These are phyloP conservation scores for Melanogaster broomeanus DNA, from an alignment of 768 basidiomycete genomes.

Conservation along the genomic window DNA sequence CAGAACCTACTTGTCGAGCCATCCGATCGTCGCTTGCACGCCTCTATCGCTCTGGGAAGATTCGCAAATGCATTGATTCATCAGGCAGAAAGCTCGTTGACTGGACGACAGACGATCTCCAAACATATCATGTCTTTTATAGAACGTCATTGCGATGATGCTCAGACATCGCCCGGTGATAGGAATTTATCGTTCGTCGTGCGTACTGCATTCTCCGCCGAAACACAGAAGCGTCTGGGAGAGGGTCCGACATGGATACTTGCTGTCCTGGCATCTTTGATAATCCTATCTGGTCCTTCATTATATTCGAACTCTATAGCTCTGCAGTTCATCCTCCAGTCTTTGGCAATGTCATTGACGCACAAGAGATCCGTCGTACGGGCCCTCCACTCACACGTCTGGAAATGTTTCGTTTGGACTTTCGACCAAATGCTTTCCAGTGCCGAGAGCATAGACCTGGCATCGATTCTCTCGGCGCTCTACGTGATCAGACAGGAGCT, in stretches of 20 bases:
- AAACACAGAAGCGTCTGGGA: slow-evolving; percentile 16
- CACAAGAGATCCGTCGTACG: slow-evolving; percentile 39
- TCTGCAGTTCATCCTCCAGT: slow-evolving; percentile 40
- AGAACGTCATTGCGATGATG: slow-evolving; percentile 14
- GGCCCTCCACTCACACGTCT: slow-evolving; percentile 45
- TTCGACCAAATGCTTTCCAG: slow-evolving; percentile 42
- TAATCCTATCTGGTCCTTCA: slow-evolving; percentile 45
- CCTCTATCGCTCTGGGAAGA: slow-evolving; percentile 22
- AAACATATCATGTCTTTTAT: slow-evolving; percentile 27
- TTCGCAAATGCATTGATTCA: slow-evolving; percentile 31
- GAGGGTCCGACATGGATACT: slow-evolving; percentile 46
- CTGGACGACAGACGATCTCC: slow-evolving; percentile 27
- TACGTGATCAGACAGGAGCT: slow-evolving; percentile 49
- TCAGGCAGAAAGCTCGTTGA: slow-evolving; percentile 32
- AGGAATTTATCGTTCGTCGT: slow-evolving; percentile 29
- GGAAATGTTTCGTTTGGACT: slow-evolving; percentile 60
- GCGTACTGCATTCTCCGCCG: slow-evolving; percentile 26
- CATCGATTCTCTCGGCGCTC: slow-evolving; percentile 39
- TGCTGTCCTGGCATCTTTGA: slow-evolving; percentile 45
- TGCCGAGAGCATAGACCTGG: slow-evolving; percentile 19
- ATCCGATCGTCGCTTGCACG: slow-evolving; percentile 18
- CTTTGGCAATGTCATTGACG: slow-evolving; percentile 32
- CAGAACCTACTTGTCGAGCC: slow-evolving; percentile 13
- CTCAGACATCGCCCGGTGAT: not conserved
- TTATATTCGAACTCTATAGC: slow-evolving; percentile 43